Evolutionary conservation across 345 rosid species (phyloP).

Genomic region (Capsella bursapastoris): DNA sequence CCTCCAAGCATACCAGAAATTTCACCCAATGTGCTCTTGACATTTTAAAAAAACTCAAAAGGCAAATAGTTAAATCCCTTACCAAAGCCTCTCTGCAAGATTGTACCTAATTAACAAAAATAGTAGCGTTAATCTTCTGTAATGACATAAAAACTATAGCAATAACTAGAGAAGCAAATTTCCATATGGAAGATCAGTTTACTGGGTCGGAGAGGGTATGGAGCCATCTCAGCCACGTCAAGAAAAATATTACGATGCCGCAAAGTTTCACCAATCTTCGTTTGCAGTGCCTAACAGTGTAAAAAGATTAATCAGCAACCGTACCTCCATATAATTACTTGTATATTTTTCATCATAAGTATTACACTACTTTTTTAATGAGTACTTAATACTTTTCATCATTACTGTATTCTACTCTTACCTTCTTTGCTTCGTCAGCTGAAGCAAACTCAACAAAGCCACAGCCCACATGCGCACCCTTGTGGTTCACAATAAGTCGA

Average conservation of each 20-base stretch:
- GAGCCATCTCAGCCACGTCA: not conserved
- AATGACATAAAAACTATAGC: no score
- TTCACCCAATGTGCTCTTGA: not conserved
- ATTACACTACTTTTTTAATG: not conserved
- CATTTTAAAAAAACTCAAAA: not conserved
- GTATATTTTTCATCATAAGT: not conserved
- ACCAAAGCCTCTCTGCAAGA: no score
- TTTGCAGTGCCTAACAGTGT: not conserved
- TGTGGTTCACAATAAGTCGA: not conserved
- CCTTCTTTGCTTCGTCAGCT: not conserved
- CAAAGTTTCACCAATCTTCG: not conserved
- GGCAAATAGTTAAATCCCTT: not conserved
- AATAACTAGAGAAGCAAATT: no score
- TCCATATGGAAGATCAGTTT: not conserved
- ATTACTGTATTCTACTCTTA: not conserved
- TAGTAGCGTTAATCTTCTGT: no score
- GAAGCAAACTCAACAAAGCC: slow-evolving; percentile 2
- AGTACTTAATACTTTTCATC: not conserved
- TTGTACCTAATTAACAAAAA: no score
- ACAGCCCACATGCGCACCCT: not conserved
- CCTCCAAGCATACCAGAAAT: not conserved
- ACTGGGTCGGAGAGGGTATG: not conserved
- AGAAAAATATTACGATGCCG: not conserved
- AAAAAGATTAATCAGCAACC: not conserved
- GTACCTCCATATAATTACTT: not conserved